phyloP scores from a whole-genome alignment of 2,329 filamentous ascomycete species.

The Ascochyta koolunga region DNA sequence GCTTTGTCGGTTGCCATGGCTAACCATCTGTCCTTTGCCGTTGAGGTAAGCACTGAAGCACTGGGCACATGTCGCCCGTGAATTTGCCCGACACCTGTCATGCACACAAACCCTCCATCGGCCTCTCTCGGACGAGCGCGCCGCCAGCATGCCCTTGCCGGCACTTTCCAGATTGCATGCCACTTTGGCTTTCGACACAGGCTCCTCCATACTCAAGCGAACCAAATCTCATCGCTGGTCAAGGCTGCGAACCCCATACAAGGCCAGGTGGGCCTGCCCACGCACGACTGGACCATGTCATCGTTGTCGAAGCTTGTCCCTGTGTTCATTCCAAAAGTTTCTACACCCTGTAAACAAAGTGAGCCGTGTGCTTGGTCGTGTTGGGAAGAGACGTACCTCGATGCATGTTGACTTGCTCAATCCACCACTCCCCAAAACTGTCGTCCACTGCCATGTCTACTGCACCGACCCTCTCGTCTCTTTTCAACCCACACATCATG shows the following conservation, averaged over 20 bases:
- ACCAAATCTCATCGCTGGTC: background rate
- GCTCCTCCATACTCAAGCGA: background rate
- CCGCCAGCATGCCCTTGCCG: constrained; percentile 1
- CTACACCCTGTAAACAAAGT: constrained; percentile 64
- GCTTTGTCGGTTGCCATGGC: background rate
- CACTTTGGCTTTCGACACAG: background rate
- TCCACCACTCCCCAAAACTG: constrained; percentile 96
- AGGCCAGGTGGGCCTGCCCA: background rate
- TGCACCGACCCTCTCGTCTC: constrained; percentile 80
- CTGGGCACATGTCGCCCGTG: constrained; percentile 14
- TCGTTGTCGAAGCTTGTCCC: constrained; percentile 70
- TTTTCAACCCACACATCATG: constrained; percentile 83
- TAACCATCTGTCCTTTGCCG: background rate
- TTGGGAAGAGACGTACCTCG: constrained; percentile 60
- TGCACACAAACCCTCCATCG: constrained; percentile 2
- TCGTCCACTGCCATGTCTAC: constrained; percentile 82
- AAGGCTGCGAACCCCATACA: background rate
- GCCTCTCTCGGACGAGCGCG: constrained; percentile 3
- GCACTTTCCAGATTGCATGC: background rate
- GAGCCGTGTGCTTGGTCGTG: background rate
- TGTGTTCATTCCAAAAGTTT: constrained; percentile 84
- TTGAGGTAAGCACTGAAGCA: constrained; percentile 10
- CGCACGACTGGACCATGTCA: constrained; percentile 47
- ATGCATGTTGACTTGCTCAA: constrained; percentile 69
- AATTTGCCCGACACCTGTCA: constrained; percentile 13